These are phyloP conservation scores for Coemansia biformis DNA, from an alignment of 192 early-diverging fungal species.

Conservation along the genomic window DNA sequence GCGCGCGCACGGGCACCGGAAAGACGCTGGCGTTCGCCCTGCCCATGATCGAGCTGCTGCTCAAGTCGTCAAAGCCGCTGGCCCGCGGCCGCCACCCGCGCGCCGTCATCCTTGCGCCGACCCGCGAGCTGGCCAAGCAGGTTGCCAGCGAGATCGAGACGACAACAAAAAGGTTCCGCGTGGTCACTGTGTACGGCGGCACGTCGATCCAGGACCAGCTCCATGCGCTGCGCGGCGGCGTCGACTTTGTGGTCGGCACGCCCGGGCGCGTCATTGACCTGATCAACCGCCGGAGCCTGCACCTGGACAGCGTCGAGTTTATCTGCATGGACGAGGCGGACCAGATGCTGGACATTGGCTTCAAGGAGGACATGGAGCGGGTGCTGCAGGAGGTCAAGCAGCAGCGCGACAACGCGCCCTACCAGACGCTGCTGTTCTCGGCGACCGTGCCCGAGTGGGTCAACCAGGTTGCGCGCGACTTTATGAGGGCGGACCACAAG, in stretches of 20 bases:
- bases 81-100: conserved; percentile 53
- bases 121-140: conserved; percentile 86
- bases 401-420: conserved; percentile 62
- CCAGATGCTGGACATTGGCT: conserved; percentile 93
- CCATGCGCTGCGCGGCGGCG: conserved; percentile 64
- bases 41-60: conserved; percentile 75
- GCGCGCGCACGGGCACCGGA: conserved; percentile 95
- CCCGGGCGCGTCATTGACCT: conserved; percentile 89
- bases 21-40: conserved; percentile 95
- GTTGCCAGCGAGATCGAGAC: conserved; percentile 70
- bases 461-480: conserved; percentile 60
- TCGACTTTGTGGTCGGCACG: conserved; percentile 93
- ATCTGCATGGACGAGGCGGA: conserved; percentile 96
- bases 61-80: conserved; percentile 31
- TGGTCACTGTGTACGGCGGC: conserved; percentile 84
- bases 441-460: conserved; percentile 86
- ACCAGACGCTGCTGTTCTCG: conserved; percentile 92
- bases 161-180: conserved; percentile 60
- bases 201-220: conserved; percentile 82
- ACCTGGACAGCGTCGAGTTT: conserved; percentile 61
- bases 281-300: conserved; percentile 63
- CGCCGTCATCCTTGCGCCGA: conserved; percentile 80
- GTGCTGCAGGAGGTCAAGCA: conserved; percentile 82
- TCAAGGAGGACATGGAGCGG: conserved; percentile 82
- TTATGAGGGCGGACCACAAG: conserved; percentile 61